A percentile compares a stretch with the other conserved stretches of the same genome.
Evolutionary conservation across 768 basidiomycete genomes (phyloP).

Genomic region (Antrodiella citrinella): DNA sequence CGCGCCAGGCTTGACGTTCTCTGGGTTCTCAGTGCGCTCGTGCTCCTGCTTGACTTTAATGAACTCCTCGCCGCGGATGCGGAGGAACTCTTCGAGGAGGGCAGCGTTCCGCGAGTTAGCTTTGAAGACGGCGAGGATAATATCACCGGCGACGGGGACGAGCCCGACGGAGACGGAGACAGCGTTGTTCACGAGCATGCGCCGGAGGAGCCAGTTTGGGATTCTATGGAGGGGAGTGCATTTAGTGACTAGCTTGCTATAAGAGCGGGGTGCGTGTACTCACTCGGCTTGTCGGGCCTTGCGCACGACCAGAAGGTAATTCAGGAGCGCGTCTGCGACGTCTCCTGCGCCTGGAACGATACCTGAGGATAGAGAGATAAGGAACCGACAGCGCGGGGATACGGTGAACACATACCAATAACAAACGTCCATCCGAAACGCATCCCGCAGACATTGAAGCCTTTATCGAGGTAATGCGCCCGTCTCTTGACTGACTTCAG

Average conservation of each 20-base stretch:
- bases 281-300: constrained; percentile 70
- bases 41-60: constrained; percentile 36
- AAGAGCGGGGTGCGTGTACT: constrained; percentile 20
- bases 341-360: constrained; percentile 68
- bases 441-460: constrained; percentile 71
- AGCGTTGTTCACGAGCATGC: constrained; percentile 74
- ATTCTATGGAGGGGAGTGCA: constrained; percentile 31
- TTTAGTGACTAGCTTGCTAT: background rate
- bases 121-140: constrained; percentile 71
- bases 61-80: constrained; percentile 68
- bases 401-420: constrained; percentile 33
- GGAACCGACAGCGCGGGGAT: too few species aligned
- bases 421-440: constrained; percentile 84
- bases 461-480: constrained; percentile 84
- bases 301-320: constrained; percentile 70
- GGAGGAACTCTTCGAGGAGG: constrained; percentile 77
- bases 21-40: constrained; percentile 28
- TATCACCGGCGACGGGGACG: constrained; percentile 68
- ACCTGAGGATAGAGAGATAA: constrained; percentile 27
- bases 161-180: constrained; percentile 59
- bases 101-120: constrained; percentile 86
- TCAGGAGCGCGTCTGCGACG: constrained; percentile 49
- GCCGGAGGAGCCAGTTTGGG: constrained; percentile 54
- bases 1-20: constrained; percentile 47
- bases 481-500: constrained; percentile 67